Evolutionary conservation across 176 grass and related monocot genomes (phyloP).

Genomic region (Rhipidocladum racemiflorum): DNA sequence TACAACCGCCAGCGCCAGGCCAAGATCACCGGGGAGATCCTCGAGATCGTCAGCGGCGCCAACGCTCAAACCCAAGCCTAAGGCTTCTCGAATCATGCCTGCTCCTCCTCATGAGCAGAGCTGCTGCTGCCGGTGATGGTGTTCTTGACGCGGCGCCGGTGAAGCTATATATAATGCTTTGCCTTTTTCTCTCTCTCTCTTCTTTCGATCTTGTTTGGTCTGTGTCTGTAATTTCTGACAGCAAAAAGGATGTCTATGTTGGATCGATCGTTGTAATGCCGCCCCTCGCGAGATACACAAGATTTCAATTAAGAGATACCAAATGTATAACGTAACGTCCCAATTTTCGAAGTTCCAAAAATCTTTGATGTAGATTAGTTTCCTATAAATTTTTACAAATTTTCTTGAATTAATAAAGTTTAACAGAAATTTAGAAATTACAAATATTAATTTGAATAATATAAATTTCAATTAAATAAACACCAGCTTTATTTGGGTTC

Average conservation of each 20-base stretch:
- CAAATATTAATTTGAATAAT: too few species aligned
- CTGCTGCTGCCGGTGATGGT: background rate
- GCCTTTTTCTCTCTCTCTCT: background rate
- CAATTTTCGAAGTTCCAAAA: too few species aligned
- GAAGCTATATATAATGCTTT: constrained; percentile 42
- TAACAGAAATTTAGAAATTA: too few species aligned
- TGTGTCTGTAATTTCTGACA: constrained; percentile 45
- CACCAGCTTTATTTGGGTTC: too few species aligned
- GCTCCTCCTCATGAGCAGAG: background rate
- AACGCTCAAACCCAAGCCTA: constrained; percentile 26
- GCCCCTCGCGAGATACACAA: constrained; percentile 33
- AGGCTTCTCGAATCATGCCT: background rate
- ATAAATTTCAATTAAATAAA: too few species aligned
- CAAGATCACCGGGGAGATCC: constrained; percentile 89
- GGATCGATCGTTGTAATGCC: background rate
- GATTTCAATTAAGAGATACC: constrained; percentile 35
- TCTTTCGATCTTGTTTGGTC: background rate
- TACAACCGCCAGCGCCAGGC: constrained; percentile 82
- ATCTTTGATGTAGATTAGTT: too few species aligned
- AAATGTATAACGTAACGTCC: constrained; percentile 57
- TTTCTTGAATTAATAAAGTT: too few species aligned
- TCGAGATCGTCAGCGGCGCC: constrained; percentile 78
- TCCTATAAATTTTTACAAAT: too few species aligned
- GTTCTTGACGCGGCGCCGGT: background rate
- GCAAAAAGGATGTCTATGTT: constrained; percentile 25